These are phyloP conservation scores for Suillus subluteus DNA, from an alignment of 768 basidiomycete genomes.

Conservation along the genomic window DNA sequence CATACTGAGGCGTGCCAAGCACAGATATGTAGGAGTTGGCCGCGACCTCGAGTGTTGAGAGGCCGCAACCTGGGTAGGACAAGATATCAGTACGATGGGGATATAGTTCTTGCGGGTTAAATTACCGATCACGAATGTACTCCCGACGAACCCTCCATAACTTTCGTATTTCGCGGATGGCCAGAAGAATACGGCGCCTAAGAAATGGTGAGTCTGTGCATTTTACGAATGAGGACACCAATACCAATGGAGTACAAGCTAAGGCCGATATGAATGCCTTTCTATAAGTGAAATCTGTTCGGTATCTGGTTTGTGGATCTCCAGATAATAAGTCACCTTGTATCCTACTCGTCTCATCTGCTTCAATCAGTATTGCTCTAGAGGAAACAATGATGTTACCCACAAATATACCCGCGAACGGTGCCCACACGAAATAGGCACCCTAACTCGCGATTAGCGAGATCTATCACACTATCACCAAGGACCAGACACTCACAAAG, in stretches of 20 bases:
- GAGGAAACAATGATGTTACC: constrained; percentile 28
- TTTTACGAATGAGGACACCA: constrained; percentile 3
- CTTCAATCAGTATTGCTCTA: constrained; percentile 8
- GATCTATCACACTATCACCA: neutral
- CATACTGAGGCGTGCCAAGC: constrained; percentile 67
- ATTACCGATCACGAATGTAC: constrained; percentile 70
- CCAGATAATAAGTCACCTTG: constrained; percentile 45
- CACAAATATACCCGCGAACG: constrained; percentile 60
- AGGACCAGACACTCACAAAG: constrained; percentile 47
- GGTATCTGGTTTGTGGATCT: neutral
- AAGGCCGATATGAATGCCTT: constrained; percentile 66
- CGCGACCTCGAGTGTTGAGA: constrained; percentile 68
- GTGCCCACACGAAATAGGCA: constrained; percentile 64
- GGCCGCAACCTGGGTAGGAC: constrained; percentile 51
- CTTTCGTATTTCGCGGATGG: constrained; percentile 68
- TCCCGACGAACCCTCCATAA: constrained; percentile 75
- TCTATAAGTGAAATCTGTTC: constrained; percentile 31
- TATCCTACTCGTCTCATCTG: constrained; percentile 69
- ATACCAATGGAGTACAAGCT: constrained; percentile 58
- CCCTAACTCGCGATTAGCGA: constrained; percentile 38
- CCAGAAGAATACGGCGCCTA: constrained; percentile 81
- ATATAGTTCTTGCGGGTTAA: neutral
- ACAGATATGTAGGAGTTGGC: constrained; percentile 84
- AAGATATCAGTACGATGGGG: neutral
- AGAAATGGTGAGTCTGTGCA: constrained; percentile 10